Percentiles rank a stretch among this genome's conserved stretches.
phyloP scores from a whole-genome alignment of 2,329 filamentous ascomycete genomes.

The Aspergillus chevalieri region DNA sequence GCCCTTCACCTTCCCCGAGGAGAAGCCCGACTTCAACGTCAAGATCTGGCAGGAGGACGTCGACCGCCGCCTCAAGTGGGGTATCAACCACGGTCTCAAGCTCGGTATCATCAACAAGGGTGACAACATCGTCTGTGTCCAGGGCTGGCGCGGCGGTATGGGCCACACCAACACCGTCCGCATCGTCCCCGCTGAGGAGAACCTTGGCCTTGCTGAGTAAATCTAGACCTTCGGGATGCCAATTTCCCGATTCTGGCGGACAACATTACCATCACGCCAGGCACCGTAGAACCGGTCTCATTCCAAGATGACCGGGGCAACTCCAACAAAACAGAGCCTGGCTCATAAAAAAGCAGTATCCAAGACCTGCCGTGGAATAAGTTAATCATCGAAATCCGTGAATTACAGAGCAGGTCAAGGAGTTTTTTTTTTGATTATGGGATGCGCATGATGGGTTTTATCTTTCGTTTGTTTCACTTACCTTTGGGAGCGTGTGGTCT shows the following conservation, averaged over 20 bases:
- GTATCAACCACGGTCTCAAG: conserved; percentile 76
- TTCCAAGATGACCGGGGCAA: neutral
- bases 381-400: no score
- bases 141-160: conserved; percentile 63
- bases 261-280: neutral
- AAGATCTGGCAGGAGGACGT: conserved; percentile 99
- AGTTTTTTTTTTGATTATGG: neutral
- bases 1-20: conserved; percentile 88
- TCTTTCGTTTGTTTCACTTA: neutral
- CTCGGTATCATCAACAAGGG: conserved; percentile 75
- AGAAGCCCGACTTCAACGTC: conserved; percentile 88
- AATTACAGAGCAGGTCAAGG: neutral
- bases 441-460: neutral
- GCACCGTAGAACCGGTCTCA: neutral
- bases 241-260: neutral
- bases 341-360: neutral
- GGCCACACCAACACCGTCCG: conserved; percentile 62
- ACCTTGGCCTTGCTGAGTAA: conserved; percentile 36
- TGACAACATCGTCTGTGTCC: conserved; percentile 62
- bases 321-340: neutral
- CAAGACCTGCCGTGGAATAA: neutral
- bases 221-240: conserved; percentile 6
- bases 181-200: conserved; percentile 44
- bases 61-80: conserved; percentile 96
- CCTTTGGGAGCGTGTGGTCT: neutral